Evolutionary conservation across 176 grass and related monocot species (phyloP), one percentile per base, ranked within the genome.

Genomic region (Avena insularis): DNA sequence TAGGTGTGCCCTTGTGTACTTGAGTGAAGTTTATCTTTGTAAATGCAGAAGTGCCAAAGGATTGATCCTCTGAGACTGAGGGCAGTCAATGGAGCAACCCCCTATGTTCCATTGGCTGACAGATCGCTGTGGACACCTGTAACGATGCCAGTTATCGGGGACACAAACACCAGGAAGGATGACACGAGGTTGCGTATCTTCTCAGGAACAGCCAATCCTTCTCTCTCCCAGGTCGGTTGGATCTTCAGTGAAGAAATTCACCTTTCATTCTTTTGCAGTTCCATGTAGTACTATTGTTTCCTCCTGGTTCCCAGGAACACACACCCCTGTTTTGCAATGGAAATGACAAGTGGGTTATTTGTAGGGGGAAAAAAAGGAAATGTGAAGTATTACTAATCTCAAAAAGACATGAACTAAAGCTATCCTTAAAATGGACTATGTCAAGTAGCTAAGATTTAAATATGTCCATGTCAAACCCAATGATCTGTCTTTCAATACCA

Each of bases 181-280:
- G 91, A 98, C 84, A 98, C 91, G 3, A 93, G 96, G 84, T 79
- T 98, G 86, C 96, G 96, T 71, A 95, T 98, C 80, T 98, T 98
- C 83, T 95, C 93, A 33, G 96, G 96, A 82, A 98, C 93, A 5
- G 90, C 96, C 63, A 98, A 98, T 47, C 91, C 86, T 45, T 86
- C 88, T 62, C 93, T 98, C 67, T 77, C 91, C 31, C 93, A 95
- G 93, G 96, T 98, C 60, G 77, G 86, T 62, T 79, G 45, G 38
- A 70, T 85, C 9, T 78, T 57, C 14, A 20, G 17, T 66, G 29
- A 71, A 82, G 29, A 43, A 48, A 47, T 67, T 54, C 4, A 46
- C 8, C 35, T 25, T 78, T 16, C 8, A 17, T 82, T 7, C 65
- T 35, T 82, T 15, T 5, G n/a, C 78, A 80, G 71, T 47, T 46